A percentile compares a stretch with the other conserved stretches of the same genome.
phyloP scores from a whole-genome alignment of 345 rosid genomes.

The Anacardium occidentale region DNA sequence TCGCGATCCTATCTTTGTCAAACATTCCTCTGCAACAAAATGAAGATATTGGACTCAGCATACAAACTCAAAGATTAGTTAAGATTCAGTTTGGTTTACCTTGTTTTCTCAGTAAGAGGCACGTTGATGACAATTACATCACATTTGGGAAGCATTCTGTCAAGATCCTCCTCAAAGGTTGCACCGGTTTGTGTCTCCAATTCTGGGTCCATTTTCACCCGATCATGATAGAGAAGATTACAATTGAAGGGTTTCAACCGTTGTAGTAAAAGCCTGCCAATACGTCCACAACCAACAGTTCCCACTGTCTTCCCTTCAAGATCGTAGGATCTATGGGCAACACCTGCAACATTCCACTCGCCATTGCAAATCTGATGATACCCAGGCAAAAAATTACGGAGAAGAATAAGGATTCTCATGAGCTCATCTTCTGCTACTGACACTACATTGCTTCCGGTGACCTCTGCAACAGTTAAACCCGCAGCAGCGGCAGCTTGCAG shows the following conservation, averaged over 20 bases:
- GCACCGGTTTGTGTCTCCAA: conserved; percentile 73
- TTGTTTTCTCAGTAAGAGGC: conserved; percentile 89
- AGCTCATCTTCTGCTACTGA: conserved; percentile 97
- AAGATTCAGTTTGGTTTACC: conserved; percentile 36
- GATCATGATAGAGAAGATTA: conserved; percentile 79
- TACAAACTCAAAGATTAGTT: no score
- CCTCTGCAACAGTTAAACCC: conserved; percentile 89
- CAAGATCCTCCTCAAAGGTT: conserved; percentile 72
- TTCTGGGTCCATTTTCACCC: conserved; percentile 70
- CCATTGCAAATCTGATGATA: conserved; percentile 73
- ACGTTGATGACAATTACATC: conserved; percentile 80
- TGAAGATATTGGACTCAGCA: neutral
- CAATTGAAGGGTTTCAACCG: conserved; percentile 89
- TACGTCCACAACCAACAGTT: conserved; percentile 87
- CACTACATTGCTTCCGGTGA: conserved; percentile 89
- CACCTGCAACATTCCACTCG: conserved; percentile 89
- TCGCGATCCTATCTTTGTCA: conserved; percentile 68
- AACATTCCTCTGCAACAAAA: conserved; percentile 62
- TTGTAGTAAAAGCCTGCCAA: conserved; percentile 84
- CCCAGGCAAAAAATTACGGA: conserved; percentile 85
- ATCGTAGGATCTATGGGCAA: conserved; percentile 86
- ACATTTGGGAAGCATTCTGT: conserved; percentile 80
- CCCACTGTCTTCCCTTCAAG: conserved; percentile 95
- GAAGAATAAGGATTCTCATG: conserved; percentile 87
- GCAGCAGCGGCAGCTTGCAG: conserved; percentile 85